A percentile compares a stretch with the other conserved stretches of the same genome.
These are phyloP conservation scores for Antarctomyces pellizariae DNA, from an alignment of 495 filamentous ascomycete genomes.

Conservation along the genomic window DNA sequence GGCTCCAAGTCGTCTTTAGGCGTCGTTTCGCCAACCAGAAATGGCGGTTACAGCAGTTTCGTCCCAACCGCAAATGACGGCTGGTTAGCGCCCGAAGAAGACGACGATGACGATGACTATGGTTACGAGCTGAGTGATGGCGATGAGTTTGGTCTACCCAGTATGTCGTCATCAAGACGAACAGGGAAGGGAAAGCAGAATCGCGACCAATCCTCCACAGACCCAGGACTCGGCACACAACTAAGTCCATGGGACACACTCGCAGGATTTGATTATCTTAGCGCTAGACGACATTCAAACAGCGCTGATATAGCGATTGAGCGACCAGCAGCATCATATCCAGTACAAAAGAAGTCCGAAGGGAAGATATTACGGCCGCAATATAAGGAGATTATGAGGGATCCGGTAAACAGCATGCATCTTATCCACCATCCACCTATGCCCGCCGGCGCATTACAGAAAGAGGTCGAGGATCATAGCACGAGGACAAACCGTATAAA, in stretches of 20 bases:
- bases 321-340: conserved; percentile 68
- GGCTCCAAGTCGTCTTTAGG: conserved; percentile 26
- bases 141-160: conserved; percentile 85
- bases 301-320: conserved; percentile 84
- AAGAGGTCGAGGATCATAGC: conserved; percentile 69
- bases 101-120: conserved; percentile 44
- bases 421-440: conserved; percentile 70
- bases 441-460: conserved; percentile 49
- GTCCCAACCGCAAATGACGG: conserved; percentile 50
- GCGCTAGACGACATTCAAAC: conserved; percentile 30
- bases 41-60: conserved; percentile 53
- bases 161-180: too few relatives aligned
- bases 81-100: conserved; percentile 42
- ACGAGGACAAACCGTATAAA: conserved; percentile 86
- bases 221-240: too few relatives aligned
- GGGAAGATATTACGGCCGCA: conserved; percentile 91
- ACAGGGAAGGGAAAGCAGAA: conserved; percentile 50
- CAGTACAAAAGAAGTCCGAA: conserved; percentile 63
- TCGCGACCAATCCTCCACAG: conserved; percentile 17
- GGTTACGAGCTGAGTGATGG: conserved; percentile 65
- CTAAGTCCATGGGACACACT: not conserved
- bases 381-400: conserved; percentile 87
- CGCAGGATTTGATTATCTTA: conserved; percentile 6
- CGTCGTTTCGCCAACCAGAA: conserved; percentile 34
- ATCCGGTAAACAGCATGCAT: conserved; percentile 88